phyloP scores from a whole-genome alignment of 2,329 filamentous ascomycete genomes.

The Fusarium papillatum region DNA sequence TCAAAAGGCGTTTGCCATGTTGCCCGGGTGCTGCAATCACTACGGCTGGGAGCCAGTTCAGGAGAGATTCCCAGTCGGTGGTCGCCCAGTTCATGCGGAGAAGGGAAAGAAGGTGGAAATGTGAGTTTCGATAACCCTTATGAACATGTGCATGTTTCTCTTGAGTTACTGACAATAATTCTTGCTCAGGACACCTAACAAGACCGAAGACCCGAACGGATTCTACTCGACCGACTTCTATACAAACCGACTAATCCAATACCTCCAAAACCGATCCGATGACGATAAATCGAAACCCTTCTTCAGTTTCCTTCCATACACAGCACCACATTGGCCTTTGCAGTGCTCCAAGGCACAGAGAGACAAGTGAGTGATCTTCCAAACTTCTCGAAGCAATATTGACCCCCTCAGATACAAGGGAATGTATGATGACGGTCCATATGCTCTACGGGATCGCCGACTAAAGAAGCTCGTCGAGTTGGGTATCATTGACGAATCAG shows the following conservation, averaged over 20 bases:
- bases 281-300: constrained; percentile 43
- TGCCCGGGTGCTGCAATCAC: constrained; percentile 71
- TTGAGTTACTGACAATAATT: not conserved
- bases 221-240: constrained; percentile 62
- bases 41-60: constrained; percentile 39
- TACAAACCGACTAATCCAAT: constrained; percentile 56
- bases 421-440: not conserved
- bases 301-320: constrained; percentile 55
- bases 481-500: constrained; percentile 64
- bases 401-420: not conserved
- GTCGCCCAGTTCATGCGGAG: constrained; percentile 9
- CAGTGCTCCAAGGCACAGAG: constrained; percentile 68
- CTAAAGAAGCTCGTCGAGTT: constrained; percentile 67
- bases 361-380: constrained; percentile 53
- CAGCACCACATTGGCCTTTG: constrained; percentile 73
- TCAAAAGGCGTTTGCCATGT: constrained; percentile 68
- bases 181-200: constrained; percentile 5
- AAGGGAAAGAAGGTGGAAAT: constrained; percentile 14
- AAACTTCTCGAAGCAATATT: not conserved
- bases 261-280: constrained; percentile 46
- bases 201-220: constrained; percentile 53
- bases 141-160: no score
- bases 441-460: constrained; percentile 59
- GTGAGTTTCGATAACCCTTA: not conserved
- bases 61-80: constrained; percentile 10